Base-by-base conservation (phyloP, 352 stramenopile species). In the Pythium dissimile region DNA sequence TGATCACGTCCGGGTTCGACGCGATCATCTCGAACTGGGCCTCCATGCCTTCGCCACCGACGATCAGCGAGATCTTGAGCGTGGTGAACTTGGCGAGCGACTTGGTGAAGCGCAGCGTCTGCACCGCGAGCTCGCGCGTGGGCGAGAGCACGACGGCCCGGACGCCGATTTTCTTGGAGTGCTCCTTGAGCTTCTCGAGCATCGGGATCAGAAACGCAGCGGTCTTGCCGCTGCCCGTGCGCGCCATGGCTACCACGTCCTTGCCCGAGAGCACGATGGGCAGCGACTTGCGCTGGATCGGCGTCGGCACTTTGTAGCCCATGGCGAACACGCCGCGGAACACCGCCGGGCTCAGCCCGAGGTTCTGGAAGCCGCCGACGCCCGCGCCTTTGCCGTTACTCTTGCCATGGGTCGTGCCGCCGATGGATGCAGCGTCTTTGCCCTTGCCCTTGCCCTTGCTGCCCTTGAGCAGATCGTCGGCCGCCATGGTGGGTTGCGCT, bases 251-350 rank as follows among this genome's bases (percentile, higher is more conserved):
- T 11, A 99, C 95, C 18, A 98, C 89, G 80, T 99, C 97, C 28
- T 94, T 91, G 38, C 97, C 97, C 5, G 91, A 96, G 6, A 99
- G 78, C 21, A 98, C 81, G 24, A 99, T 85, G 18, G 97, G 97
- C 45, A 99, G 76, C 62, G 95, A 95, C 74, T 99, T 99, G 54
- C 96, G 88, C 75, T 99, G 97, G 45, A 99, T 99, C 15, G 97
- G 97, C 32, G 98, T 99, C 28, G 98, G 97, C 52, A 97, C 89
- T 53, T 97, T 97, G 76, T 98, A 98, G 38, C 92, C 92, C 89
- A 98, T 97, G 49, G 76, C 78, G 75, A 97, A 94, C 56, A 98
- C 74, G 39, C 82, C 91, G 18, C 80, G 79, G 55, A 95, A 93
- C 44, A 95, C 74, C 5, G 59, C 45, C 26, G 82, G 71, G 62